Percentiles rank a stretch among this genome's conserved stretches.
Evolutionary conservation across 352 stramenopile species (phyloP).

Genomic region (Phytophthora hibernalis): DNA sequence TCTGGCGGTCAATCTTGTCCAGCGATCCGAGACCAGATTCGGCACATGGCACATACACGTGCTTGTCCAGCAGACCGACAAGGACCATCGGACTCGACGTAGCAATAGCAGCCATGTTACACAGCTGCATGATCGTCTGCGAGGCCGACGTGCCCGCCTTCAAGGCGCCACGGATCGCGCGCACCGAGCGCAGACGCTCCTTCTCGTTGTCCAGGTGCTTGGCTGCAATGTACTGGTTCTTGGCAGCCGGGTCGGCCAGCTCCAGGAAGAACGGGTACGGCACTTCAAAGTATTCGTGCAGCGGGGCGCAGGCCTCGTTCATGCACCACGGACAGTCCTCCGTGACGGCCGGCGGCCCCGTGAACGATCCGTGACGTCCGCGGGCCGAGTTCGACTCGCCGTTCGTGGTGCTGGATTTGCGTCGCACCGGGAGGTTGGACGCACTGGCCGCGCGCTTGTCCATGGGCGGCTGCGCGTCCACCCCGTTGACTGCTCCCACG

Average conservation of each 20-base stretch:
- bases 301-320: conserved; percentile 70
- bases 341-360: conserved; percentile 6
- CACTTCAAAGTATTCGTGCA: conserved; percentile 73
- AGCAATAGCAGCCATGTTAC: conserved; percentile 85
- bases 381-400: conserved; percentile 27
- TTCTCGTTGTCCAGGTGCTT: conserved; percentile 77
- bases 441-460: conserved; percentile 49
- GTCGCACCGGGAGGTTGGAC: conserved; percentile 48
- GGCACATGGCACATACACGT: conserved; percentile 74
- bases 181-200: conserved; percentile 69
- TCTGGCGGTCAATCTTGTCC: conserved; percentile 61
- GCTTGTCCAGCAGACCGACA: conserved; percentile 72
- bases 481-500: background rate
- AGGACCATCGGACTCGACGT: conserved; percentile 70
- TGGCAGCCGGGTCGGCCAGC: conserved; percentile 52
- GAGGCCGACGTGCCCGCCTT: conserved; percentile 42
- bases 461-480: conserved; percentile 28
- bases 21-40: conserved; percentile 48
- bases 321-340: conserved; percentile 69
- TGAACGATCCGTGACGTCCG: conserved; percentile 31
- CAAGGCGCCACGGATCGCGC: conserved; percentile 53
- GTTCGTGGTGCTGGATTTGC: conserved; percentile 67
- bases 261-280: conserved; percentile 77
- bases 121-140: conserved; percentile 74
- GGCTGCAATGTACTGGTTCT: conserved; percentile 67